Evolutionary conservation across 768 basidiomycete species (phyloP), one percentile per base, ranked within the genome.

Genomic region (Russula ochroleuca): DNA sequence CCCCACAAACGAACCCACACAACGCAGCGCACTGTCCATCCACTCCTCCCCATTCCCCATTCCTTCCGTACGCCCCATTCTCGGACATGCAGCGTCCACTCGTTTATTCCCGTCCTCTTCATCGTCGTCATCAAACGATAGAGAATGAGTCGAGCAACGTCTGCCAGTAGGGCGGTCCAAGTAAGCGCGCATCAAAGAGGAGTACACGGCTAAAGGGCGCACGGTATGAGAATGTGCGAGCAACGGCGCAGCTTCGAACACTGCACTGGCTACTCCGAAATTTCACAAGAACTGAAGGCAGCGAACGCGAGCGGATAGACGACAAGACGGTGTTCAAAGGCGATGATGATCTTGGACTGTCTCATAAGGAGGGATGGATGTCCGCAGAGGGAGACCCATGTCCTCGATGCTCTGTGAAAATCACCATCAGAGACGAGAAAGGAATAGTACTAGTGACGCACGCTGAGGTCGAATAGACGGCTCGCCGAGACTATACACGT

Each of bases 61-160:
- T 43, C 55, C 25, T 56, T 56, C 25, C 55, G 37, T 38, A 7
- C 40, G 15, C 40, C 17, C 33, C 43, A 57, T 47, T 47, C 57
- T 35, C 31, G 40, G 17, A 56, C 28, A 17, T 2, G 45, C 45
- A 9, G 0, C 33, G 23, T 57, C 33, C 9, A 33, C 3, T 4
- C 45, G 57, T 48, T 19, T 48, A 11, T 37, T 21, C 25, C 37
- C 45, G 17, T 58, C 56, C 11, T 57, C 56, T 31, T 45, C 33
- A 1, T 57, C 33, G 6, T 47, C 45, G 1, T 37, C 33, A 23
- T 48, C 33, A 57, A 47, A 47, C 23, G 28, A 21, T 47, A 43
- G n/a, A 56, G 55, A 2, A 5, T 6, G 45, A 57, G 43, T 11
- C 33, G 10, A 15, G 28, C 13, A 0, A 58, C n/a, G 4, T 48